phyloP scores from a whole-genome alignment of 352 stramenopile genomes.

The Globisporangium spiculum region DNA sequence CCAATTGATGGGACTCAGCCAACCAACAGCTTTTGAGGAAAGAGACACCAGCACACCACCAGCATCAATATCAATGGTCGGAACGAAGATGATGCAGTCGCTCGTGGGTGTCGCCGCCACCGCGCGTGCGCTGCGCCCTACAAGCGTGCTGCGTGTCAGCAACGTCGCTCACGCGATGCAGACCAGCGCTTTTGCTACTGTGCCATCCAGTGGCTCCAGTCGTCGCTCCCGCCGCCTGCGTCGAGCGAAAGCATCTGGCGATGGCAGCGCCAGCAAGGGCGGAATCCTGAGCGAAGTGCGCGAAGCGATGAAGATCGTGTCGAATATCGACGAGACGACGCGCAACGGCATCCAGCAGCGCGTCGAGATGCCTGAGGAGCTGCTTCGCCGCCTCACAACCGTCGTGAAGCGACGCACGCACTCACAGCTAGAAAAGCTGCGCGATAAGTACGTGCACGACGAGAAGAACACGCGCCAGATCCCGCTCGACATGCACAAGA shows the following conservation, averaged over 20 bases:
- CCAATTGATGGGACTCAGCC: conserved; percentile 1
- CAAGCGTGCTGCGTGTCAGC: neutral
- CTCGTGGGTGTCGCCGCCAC: neutral
- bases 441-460: conserved; percentile 51
- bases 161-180: conserved; percentile 9
- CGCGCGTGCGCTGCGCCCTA: conserved; percentile 8
- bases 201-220: conserved; percentile 15
- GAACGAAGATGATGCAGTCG: conserved; percentile 6
- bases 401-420: conserved; percentile 71
- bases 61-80: neutral
- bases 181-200: conserved; percentile 8
- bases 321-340: conserved; percentile 57
- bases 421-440: conserved; percentile 70
- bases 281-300: conserved; percentile 31
- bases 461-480: conserved; percentile 44
- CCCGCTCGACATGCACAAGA: conserved; percentile 79
- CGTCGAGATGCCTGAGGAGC: conserved; percentile 66
- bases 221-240: conserved; percentile 47
- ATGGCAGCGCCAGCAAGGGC: conserved; percentile 2
- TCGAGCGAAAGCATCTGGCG: conserved; percentile 23
- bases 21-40: neutral
- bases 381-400: conserved; percentile 57
- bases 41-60: conserved; percentile 2
- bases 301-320: conserved; percentile 42
- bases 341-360: conserved; percentile 62